Evolutionary conservation across 2,329 filamentous ascomycete species (phyloP).

Genomic region (Hymenoscyphus linearis): DNA sequence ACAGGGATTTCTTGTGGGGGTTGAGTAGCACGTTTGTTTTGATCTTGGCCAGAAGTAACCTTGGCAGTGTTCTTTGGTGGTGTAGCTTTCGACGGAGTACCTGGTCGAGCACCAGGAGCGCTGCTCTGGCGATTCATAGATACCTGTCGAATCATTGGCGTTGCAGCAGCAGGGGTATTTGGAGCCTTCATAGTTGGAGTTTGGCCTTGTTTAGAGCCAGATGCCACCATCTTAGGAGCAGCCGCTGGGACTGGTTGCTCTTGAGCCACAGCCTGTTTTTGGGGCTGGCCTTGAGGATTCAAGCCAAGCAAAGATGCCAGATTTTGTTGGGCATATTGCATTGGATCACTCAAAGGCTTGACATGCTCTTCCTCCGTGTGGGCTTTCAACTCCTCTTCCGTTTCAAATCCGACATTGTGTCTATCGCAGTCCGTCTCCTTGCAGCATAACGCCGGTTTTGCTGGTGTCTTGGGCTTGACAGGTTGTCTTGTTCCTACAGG

Average conservation of each 20-base stretch:
- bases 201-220: slow-evolving; percentile 34
- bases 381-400: slow-evolving; percentile 46
- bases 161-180: slow-evolving; percentile 33
- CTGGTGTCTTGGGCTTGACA: slow-evolving; percentile 19
- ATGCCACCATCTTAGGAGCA: slow-evolving; percentile 28
- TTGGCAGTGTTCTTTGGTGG: slow-evolving; percentile 17
- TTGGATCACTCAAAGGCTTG: slow-evolving; percentile 49
- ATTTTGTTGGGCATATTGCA: slow-evolving; percentile 47
- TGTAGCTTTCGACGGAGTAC: slow-evolving; percentile 17
- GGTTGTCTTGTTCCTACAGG: slow-evolving; percentile 28
- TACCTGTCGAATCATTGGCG: slow-evolving; percentile 44
- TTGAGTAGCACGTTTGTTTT: slow-evolving; percentile 26
- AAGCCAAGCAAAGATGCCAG: slow-evolving; percentile 46
- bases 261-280: slow-evolving; percentile 11
- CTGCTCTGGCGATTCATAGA: slow-evolving; percentile 48
- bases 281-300: slow-evolving; percentile 43
- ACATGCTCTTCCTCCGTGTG: slow-evolving; percentile 57
- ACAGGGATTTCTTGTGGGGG: slow-evolving; percentile 16
- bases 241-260: slow-evolving; percentile 32
- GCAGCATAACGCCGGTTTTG: slow-evolving; percentile 36
- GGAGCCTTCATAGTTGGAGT: slow-evolving; percentile 38
- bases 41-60: slow-evolving; percentile 24
- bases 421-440: slow-evolving; percentile 51
- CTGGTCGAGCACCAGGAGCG: slow-evolving; percentile 37
- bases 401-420: slow-evolving; percentile 44